Conservation (phyloP, 2,329 filamentous ascomycete genomes). For the Xylariaceae sp. region DNA sequence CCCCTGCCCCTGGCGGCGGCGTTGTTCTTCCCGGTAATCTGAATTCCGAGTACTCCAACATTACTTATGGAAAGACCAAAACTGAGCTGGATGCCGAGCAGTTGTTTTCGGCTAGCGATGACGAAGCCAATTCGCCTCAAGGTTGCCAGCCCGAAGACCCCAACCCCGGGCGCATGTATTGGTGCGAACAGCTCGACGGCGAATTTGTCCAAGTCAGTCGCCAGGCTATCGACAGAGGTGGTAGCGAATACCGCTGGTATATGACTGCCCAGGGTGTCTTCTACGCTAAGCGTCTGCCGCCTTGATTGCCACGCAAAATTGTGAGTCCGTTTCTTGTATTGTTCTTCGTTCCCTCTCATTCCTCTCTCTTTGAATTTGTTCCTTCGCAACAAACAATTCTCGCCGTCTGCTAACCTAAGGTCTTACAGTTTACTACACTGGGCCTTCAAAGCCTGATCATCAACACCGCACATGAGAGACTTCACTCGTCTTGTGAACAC, state of each 20-base stretch:
- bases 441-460: no score
- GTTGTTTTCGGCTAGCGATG: conserved; percentile 35
- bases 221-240: conserved; percentile 56
- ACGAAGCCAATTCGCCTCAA: conserved; percentile 53
- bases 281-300: conserved; percentile 54
- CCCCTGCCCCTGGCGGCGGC: conserved; percentile 4
- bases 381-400: no score
- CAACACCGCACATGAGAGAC: no score
- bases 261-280: conserved; percentile 54
- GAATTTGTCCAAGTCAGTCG: conserved; percentile 58
- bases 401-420: no score
- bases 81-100: conserved; percentile 45
- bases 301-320: conserved; percentile 25
- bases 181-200: conserved; percentile 57
- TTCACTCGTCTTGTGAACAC: no score
- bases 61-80: conserved; percentile 41
- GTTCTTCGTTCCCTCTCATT: no score
- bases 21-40: conserved; percentile 21
- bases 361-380: background rate
- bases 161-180: conserved; percentile 58
- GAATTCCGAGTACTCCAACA: no score
- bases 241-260: conserved; percentile 53
- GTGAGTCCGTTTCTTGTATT: conserved; percentile 12
- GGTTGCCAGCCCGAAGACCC: conserved; percentile 61
- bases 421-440: no score